phyloP scores from a whole-genome alignment of 2,329 filamentous ascomycete species.

The Xylaria polymorpha region DNA sequence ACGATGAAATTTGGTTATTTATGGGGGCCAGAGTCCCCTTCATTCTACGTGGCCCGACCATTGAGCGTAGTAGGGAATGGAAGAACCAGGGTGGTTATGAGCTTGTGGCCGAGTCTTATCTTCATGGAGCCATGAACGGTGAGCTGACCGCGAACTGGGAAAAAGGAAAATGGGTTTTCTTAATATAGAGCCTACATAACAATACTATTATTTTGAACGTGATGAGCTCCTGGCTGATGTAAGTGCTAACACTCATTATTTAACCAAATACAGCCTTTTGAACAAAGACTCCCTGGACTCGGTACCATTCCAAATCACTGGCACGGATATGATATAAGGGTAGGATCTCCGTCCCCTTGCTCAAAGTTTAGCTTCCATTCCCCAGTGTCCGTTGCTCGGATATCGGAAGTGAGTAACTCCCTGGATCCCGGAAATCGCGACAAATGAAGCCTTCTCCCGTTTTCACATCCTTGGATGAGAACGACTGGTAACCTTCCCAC shows the following conservation, averaged over 20 bases:
- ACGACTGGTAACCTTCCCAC: no score
- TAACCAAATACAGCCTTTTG: no score
- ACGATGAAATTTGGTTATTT: conserved; percentile 9
- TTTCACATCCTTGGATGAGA: no score
- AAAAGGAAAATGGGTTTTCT: neutral
- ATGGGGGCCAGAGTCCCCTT: neutral
- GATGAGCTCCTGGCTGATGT: neutral
- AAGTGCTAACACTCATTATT: neutral
- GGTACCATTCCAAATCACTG: no score
- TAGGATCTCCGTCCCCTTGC: no score
- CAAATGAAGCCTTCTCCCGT: no score
- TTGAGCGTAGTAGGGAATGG: neutral
- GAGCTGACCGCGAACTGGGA: neutral
- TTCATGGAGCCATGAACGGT: conserved; percentile 4
- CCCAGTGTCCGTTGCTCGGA: no score
- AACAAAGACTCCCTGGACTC: no score
- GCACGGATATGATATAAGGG: no score
- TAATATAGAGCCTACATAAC: neutral
- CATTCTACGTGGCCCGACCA: conserved; percentile 1
- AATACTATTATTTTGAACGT: neutral
- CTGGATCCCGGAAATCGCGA: no score
- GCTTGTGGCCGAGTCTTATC: conserved; percentile 4
- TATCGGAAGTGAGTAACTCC: no score
- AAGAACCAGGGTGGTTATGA: neutral
- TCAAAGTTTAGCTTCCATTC: no score